These are phyloP conservation scores for Diutina neorugosa DNA, from an alignment of 1,139 yeast genomes.

Conservation along the genomic window DNA sequence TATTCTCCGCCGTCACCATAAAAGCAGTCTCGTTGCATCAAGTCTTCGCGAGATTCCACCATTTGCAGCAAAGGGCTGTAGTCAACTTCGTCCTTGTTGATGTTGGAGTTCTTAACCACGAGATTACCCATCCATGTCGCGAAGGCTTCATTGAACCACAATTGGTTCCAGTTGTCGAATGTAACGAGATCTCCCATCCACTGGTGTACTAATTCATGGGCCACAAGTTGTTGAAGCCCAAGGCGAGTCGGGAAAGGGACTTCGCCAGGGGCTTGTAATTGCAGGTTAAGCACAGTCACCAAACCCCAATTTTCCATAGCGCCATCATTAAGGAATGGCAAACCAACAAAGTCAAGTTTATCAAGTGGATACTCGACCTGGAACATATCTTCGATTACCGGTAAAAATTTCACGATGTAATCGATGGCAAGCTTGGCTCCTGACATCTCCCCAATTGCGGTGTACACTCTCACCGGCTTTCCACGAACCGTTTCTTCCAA, in stretches of 20 bases:
- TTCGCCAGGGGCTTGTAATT: constrained; percentile 24
- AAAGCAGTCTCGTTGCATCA: constrained; percentile 30
- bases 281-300: constrained; percentile 44
- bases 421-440: constrained; percentile 34
- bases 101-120: constrained; percentile 17
- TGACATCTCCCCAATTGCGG: constrained; percentile 40
- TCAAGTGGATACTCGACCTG: constrained; percentile 38
- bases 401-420: constrained; percentile 33
- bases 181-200: constrained; percentile 63
- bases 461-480: constrained; percentile 39
- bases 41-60: constrained; percentile 14
- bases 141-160: constrained; percentile 68
- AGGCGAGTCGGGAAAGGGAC: neutral
- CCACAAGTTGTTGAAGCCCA: constrained; percentile 31
- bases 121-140: constrained; percentile 58
- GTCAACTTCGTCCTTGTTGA: constrained; percentile 14
- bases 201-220: constrained; percentile 66
- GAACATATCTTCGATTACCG: constrained; percentile 30
- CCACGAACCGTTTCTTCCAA: constrained; percentile 17
- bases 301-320: constrained; percentile 76
- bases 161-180: constrained; percentile 52
- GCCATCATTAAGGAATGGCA: constrained; percentile 62
- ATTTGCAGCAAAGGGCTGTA: constrained; percentile 11
- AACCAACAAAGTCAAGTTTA: constrained; percentile 51
- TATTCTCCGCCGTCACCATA: constrained; percentile 14